phyloP scores from a whole-genome alignment of 805 yeast species.

The Candida easanensis region DNA sequence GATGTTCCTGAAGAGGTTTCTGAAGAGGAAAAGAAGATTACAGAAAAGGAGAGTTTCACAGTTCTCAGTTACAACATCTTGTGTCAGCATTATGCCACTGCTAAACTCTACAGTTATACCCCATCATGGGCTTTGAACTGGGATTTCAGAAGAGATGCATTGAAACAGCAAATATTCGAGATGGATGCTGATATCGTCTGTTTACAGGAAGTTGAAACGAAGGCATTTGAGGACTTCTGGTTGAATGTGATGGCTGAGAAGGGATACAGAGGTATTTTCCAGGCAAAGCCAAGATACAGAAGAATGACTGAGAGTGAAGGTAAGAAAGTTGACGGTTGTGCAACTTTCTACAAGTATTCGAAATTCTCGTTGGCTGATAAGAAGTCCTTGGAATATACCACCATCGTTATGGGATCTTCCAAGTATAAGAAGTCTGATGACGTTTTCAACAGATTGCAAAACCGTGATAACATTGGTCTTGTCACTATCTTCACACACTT shows the following conservation, averaged over 20 bases:
- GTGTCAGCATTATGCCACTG: slow-evolving; percentile 94
- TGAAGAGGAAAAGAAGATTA: slow-evolving; percentile 26
- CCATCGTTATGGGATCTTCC: slow-evolving; percentile 75
- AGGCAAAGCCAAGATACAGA: slow-evolving; percentile 87
- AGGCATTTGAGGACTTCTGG: slow-evolving; percentile 86
- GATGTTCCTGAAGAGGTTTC: slow-evolving; percentile 27
- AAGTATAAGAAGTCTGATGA: slow-evolving; percentile 92
- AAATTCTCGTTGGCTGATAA: slow-evolving; percentile 72
- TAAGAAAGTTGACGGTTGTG: slow-evolving; percentile 96
- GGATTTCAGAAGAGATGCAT: slow-evolving; percentile 79
- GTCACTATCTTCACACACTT: slow-evolving; percentile 71
- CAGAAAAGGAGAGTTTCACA: slow-evolving; percentile 54
- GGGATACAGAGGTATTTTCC: slow-evolving; percentile 82
- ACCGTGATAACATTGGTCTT: slow-evolving; percentile 89
- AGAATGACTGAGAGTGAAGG: slow-evolving; percentile 82
- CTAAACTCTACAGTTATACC: slow-evolving; percentile 87
- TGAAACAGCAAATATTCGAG: slow-evolving; percentile 68
- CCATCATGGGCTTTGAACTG: slow-evolving; percentile 97
- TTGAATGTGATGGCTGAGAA: slow-evolving; percentile 62
- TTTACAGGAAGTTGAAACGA: slow-evolving; percentile 92
- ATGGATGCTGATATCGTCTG: slow-evolving; percentile 77
- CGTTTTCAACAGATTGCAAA: slow-evolving; percentile 92
- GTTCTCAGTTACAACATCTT: slow-evolving; percentile 85
- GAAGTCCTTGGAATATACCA: slow-evolving; percentile 77
- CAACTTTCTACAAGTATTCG: slow-evolving; percentile 74